Conservation (phyloP, 768 basidiomycete species). For the Boletellus emodensis region DNA sequence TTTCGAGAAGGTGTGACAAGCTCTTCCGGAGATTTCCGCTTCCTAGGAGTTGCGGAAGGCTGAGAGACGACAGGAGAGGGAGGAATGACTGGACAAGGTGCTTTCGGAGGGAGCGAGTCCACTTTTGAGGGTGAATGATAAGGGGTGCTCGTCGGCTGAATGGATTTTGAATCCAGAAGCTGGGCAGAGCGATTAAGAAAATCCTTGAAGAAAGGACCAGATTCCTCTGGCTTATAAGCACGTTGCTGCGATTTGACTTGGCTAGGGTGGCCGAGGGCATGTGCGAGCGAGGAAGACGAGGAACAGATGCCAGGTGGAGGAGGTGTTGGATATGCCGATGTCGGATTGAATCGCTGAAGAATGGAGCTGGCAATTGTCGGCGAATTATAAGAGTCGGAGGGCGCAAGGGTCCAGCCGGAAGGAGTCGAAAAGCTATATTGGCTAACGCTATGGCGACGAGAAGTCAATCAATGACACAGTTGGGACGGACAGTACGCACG, state of each 20-base stretch:
- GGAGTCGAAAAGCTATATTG: slow-evolving; percentile 32
- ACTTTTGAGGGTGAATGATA: slow-evolving; percentile 14
- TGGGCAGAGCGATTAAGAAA: slow-evolving; percentile 49
- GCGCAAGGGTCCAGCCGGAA: slow-evolving; percentile 40
- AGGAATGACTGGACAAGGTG: not conserved
- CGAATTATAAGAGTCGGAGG: slow-evolving; percentile 48
- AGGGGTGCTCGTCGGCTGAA: slow-evolving; percentile 12
- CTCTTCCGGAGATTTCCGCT: slow-evolving; percentile 61
- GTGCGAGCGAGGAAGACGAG: slow-evolving; percentile 73
- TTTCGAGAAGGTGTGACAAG: slow-evolving; percentile 63
- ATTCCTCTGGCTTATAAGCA: slow-evolving; percentile 53
- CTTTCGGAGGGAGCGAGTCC: slow-evolving; percentile 16
- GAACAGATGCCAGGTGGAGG: slow-evolving; percentile 58
- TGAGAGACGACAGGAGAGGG: slow-evolving; percentile 2
- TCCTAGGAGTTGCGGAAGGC: slow-evolving; percentile 54
- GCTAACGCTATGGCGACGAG: slow-evolving; percentile 13
- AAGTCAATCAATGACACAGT: slow-evolving; percentile 1
- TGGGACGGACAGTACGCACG: slow-evolving; percentile 37
- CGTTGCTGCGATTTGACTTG: slow-evolving; percentile 24
- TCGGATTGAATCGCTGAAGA: slow-evolving; percentile 59
- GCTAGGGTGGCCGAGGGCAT: slow-evolving; percentile 55
- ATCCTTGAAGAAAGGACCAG: slow-evolving; percentile 58
- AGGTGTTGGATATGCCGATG: slow-evolving; percentile 66
- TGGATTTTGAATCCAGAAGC: slow-evolving; percentile 36
- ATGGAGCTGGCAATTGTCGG: slow-evolving; percentile 60